These are phyloP conservation scores for Lipomyces chichibuensis DNA, from an alignment of 805 yeast species.

Conservation along the genomic window DNA sequence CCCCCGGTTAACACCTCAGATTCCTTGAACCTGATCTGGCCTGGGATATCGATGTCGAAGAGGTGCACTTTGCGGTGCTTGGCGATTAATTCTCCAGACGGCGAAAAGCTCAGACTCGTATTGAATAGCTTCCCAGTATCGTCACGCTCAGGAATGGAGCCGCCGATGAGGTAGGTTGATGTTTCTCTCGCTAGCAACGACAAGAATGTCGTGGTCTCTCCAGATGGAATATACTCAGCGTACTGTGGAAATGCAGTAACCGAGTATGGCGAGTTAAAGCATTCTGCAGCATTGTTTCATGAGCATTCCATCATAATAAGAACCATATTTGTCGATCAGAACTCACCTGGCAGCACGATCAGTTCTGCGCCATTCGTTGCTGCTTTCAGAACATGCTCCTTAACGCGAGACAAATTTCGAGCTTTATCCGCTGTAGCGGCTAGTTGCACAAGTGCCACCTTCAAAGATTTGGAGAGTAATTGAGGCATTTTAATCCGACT, in stretches of 20 bases:
- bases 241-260: constrained; percentile 84
- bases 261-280: constrained; percentile 94
- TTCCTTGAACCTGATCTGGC: constrained; percentile 86
- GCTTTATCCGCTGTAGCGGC: constrained; percentile 79
- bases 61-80: constrained; percentile 89
- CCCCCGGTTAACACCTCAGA: constrained; percentile 77
- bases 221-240: constrained; percentile 82
- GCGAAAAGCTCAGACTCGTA: constrained; percentile 73
- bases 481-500: constrained; percentile 14
- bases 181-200: constrained; percentile 67
- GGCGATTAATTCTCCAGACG: constrained; percentile 74
- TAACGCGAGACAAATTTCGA: constrained; percentile 72
- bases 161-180: constrained; percentile 75
- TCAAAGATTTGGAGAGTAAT: constrained; percentile 16
- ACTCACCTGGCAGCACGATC: constrained; percentile 68
- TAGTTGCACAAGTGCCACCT: constrained; percentile 79
- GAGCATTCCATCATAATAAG: not conserved
- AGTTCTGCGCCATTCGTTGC: constrained; percentile 66
- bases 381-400: constrained; percentile 66
- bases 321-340: no score
- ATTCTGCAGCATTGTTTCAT: constrained; percentile 52
- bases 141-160: constrained; percentile 83
- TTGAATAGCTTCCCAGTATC: constrained; percentile 64
- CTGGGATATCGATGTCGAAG: constrained; percentile 91
- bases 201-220: constrained; percentile 63